Evolutionary conservation across 208 protist species (phyloP).

Genomic region (Entamoeba moshkovskii): DNA sequence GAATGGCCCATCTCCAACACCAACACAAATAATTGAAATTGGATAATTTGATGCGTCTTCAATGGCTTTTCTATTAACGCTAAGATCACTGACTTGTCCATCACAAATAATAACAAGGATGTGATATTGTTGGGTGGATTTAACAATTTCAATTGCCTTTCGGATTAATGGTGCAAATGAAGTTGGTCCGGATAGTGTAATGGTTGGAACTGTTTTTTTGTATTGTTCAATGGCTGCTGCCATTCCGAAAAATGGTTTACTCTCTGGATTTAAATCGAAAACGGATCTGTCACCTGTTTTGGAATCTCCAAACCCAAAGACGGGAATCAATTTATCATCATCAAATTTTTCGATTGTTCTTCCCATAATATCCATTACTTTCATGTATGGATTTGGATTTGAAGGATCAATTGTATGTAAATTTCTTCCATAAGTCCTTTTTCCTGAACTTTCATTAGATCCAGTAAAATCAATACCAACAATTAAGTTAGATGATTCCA

Average conservation of each 20-base stretch:
- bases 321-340: not conserved
- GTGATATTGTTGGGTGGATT: not conserved
- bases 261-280: not conserved
- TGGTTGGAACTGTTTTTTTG: not conserved
- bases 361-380: not conserved
- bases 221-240: not conserved
- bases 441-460: not conserved
- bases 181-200: not conserved
- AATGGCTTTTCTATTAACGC: not conserved
- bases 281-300: not conserved
- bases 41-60: not conserved
- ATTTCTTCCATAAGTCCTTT: not conserved
- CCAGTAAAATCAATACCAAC: not conserved
- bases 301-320: not conserved
- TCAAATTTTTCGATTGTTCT: not conserved
- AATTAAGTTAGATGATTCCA: not conserved
- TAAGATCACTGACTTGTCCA: not conserved
- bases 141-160: not conserved
- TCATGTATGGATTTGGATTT: not conserved
- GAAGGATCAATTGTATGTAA: not conserved
- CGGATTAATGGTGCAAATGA: not conserved
- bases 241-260: not conserved
- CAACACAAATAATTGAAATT: not conserved
- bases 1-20: not conserved
- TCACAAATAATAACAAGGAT: not conserved